Percentiles rank a stretch among this genome's conserved stretches.
Conservation (phyloP, 345 rosid genomes). For the Draba incana region DNA sequence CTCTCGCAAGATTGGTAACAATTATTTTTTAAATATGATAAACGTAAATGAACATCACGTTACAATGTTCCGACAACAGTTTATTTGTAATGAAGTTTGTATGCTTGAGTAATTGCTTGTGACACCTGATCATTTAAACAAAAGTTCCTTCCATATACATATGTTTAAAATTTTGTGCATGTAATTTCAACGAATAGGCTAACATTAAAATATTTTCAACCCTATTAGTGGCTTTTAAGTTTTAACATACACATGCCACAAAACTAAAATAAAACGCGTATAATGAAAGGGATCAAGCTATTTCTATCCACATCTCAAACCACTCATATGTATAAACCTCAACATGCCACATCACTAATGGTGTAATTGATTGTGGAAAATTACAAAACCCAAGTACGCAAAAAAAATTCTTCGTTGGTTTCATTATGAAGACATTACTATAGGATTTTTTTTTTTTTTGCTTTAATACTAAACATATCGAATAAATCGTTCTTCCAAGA, state of each 20-base stretch:
- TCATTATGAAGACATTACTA: background rate
- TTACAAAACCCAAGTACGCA: background rate
- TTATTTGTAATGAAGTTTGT: background rate
- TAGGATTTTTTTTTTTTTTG: too few species aligned
- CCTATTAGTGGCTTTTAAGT: background rate
- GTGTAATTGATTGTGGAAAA: slow-evolving; percentile 1
- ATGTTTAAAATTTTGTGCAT: background rate
- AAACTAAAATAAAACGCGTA: slow-evolving; percentile 5
- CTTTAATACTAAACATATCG: too few species aligned
- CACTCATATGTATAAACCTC: background rate
- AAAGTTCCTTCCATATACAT: background rate
- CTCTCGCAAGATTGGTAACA: background rate
- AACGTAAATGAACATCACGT: background rate
- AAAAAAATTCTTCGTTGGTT: background rate
- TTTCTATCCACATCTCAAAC: slow-evolving; percentile 3
- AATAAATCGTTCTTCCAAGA: background rate
- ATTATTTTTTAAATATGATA: too few species aligned
- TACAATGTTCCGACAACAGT: background rate
- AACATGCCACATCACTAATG: slow-evolving; percentile 15
- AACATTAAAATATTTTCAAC: background rate
- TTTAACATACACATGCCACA: background rate
- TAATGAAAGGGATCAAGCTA: background rate
- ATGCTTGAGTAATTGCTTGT: slow-evolving; percentile 10
- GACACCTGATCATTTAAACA: background rate
- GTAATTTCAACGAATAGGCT: background rate